Evolutionary conservation across 176 grass and related monocot genomes (phyloP), one percentile per base, ranked within the genome.

Genomic region (Tillandsia fasciculata): DNA sequence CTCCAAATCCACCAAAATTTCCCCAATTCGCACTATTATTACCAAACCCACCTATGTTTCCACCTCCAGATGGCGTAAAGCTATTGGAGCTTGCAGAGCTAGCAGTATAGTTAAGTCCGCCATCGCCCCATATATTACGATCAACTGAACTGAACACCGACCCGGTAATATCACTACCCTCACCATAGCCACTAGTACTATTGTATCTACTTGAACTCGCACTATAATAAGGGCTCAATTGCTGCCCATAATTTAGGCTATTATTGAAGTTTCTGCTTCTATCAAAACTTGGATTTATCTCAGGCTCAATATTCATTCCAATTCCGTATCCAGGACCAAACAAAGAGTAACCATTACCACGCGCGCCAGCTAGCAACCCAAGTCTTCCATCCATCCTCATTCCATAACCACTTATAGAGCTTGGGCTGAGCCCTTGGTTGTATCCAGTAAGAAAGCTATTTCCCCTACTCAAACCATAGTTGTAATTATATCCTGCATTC

Each of bases 381-480:
- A 68, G 89, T 74, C 92, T 82, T 64, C 86, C 78, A 68, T 96
- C 92, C 50, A 89, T 73, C 52, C 83, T 78, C 92, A 96, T 85
- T 11, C 88, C 92, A 68, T 87, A 96, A 54, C 86, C 74, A 74
- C 88, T 79, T 50, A 96, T 80, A 3, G 81, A 82, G 78, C 80
- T 84, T 0, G 86, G 78, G 50, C 64, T 88, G 51, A 82, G 89
- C 49, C 88, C 86, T 65, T 85, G 86, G 67, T 80, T 84, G 65
- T 89, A 87, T 50, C 83, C 83, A 76, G 91, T 96, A 42, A 92
- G 67, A 67, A 89, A 83, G 86, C 57, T 91, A 74, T 88, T 89
- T 48, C 79, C 80, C 71, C 88, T 83, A 79, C 70, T 82, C 76
- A 89, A 77, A 64, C 78, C 70, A 77, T 58, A 86, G 77, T 79